phyloP scores from a whole-genome alignment of 257 asterid species.

The Leonotis leonurus region DNA sequence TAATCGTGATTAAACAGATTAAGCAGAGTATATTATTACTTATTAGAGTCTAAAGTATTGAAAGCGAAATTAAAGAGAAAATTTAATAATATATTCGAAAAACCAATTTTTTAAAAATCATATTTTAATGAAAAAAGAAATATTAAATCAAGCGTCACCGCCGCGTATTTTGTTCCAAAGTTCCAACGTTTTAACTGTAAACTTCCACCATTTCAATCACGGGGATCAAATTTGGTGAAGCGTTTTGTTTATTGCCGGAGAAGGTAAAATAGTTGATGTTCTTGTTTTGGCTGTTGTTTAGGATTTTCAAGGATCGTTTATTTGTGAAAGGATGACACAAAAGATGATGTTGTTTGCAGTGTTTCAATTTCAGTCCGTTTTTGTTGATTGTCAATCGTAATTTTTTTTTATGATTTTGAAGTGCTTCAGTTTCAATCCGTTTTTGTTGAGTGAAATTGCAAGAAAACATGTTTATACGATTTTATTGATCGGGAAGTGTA shows the following conservation, averaged over 20 bases:
- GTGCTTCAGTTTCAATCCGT: neutral
- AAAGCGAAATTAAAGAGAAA: neutral
- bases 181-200: constrained; percentile 15
- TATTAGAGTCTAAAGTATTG: neutral
- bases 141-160: constrained; percentile 10
- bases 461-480: neutral
- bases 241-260: constrained; percentile 4
- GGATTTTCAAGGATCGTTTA: neutral
- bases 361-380: no score
- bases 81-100: neutral
- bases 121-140: neutral
- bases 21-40: neutral
- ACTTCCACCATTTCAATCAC: constrained; percentile 6
- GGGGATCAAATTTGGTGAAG: neutral
- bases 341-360: neutral
- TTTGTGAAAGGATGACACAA: neutral
- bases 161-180: constrained; percentile 13
- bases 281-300: neutral
- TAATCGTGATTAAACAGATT: neutral
- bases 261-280: constrained; percentile 7
- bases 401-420: no score
- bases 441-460: neutral
- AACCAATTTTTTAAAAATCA: neutral
- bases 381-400: neutral
- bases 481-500: neutral